These are phyloP conservation scores for Fusarium sambucinum DNA, from an alignment of 2,329 filamentous ascomycete species.

Conservation along the genomic window DNA sequence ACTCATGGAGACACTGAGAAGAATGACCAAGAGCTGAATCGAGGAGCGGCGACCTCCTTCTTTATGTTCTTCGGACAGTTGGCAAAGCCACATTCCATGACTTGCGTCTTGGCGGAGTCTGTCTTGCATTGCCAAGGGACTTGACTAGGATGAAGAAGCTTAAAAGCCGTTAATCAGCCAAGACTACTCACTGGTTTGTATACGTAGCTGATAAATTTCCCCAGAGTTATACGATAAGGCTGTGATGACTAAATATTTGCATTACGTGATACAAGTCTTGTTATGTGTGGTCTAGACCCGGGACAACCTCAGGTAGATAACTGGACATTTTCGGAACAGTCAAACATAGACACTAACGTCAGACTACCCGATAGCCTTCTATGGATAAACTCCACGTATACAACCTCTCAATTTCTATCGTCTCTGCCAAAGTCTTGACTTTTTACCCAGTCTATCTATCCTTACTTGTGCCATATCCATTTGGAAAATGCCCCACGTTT, in stretches of 20 bases:
- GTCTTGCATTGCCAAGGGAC: neutral
- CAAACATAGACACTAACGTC: too few species aligned
- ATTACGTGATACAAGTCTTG: neutral
- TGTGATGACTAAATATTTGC: accelerated
- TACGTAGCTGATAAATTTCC: neutral
- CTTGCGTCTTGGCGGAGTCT: neutral
- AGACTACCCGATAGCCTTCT: neutral
- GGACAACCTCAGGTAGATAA: too few species aligned
- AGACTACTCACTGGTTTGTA: neutral
- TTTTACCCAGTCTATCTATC: constrained; percentile 24
- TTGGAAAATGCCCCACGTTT: constrained; percentile 25
- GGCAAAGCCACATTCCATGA: neutral
- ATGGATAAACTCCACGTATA: neutral
- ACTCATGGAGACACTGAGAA: neutral
- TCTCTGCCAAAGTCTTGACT: neutral
- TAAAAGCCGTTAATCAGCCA: neutral
- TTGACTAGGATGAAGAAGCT: neutral
- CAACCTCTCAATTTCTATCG: neutral
- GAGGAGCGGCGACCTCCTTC: neutral
- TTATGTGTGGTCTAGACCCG: too few species aligned
- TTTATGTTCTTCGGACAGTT: neutral
- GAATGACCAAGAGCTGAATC: neutral
- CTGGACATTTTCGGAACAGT: neutral
- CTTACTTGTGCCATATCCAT: constrained; percentile 37
- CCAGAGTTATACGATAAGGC: accelerated